These are phyloP conservation scores for Ulmus americana DNA, from an alignment of 331 rosid species.

Conservation along the genomic window DNA sequence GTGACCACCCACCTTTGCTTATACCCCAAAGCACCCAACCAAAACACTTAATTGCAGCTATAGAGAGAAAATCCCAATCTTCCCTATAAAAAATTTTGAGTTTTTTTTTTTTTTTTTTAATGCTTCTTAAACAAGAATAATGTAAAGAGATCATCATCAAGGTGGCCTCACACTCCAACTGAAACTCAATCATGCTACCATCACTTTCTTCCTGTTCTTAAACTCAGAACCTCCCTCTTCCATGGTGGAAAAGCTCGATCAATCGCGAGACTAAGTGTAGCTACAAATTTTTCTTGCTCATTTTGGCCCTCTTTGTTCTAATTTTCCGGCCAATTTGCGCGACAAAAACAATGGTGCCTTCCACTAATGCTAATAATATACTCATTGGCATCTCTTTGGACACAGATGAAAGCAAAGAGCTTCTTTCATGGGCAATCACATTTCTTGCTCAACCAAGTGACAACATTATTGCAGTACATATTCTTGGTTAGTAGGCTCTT, in stretches of 20 bases:
- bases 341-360: slow-evolving; percentile 37
- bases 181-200: slow-evolving; percentile 52
- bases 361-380: slow-evolving; percentile 44
- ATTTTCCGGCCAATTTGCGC: slow-evolving; percentile 7
- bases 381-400: slow-evolving; percentile 72
- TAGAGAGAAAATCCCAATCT: slow-evolving; percentile 20
- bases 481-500: slow-evolving; percentile 61
- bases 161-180: slow-evolving; percentile 65
- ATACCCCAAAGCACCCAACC: slow-evolving; percentile 88
- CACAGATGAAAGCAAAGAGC: slow-evolving; percentile 53
- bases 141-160: slow-evolving; percentile 33
- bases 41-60: slow-evolving; percentile 51
- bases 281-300: slow-evolving; percentile 16
- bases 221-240: slow-evolving; percentile 21
- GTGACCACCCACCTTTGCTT: slow-evolving; percentile 85
- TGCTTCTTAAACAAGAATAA: slow-evolving; percentile 84
- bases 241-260: slow-evolving; percentile 18
- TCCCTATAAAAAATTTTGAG: slow-evolving; percentile 27
- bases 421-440: slow-evolving; percentile 66
- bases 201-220: slow-evolving; percentile 39
- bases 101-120: slow-evolving; percentile 10
- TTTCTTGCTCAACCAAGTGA: slow-evolving; percentile 70
- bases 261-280: slow-evolving; percentile 27
- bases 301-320: slow-evolving; percentile 9
- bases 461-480: slow-evolving; percentile 66